Evolutionary conservation across 2,329 filamentous ascomycete species (phyloP), one percentile per base, ranked within the genome.

Genomic region (Kalmusia sp.): DNA sequence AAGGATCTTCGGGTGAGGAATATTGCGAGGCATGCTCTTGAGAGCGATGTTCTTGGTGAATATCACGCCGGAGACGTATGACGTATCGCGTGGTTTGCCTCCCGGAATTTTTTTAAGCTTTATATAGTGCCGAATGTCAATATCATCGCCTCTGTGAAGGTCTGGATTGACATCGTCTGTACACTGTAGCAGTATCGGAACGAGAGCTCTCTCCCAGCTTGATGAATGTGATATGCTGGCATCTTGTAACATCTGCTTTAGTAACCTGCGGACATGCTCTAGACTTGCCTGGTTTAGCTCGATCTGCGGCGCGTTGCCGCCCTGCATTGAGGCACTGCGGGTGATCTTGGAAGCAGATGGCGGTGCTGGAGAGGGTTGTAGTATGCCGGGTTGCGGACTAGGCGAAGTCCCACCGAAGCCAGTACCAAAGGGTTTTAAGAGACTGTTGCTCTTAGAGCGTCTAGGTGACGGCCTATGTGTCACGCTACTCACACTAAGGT

Each of bases 21-120:
- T 95, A 58, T 87, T 91, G 52, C 95, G 86, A 15, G 91, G 88
- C 95, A 99, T 99, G 74, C 90, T 96, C 72, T 99, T 99, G 47
- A 98, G 79, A 0, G 96, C 95, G 45, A 99, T 79, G 59, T 99
- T 99, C 72, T 99, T 99, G 11, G 92, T 95, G 72, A 99, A 99
- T 1, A 99, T 93, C 7, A 99, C 88, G 0, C 95, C 96, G 8
- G 95, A 96, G 14, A 98, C 89, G 72, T 99, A 99, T n/a, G 89
- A 88, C 6, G 93, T 98, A 74, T 99, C 93, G 21, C 91, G 87
- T 15, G 93, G 93, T 59, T 85, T 89, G 14, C 93, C 93, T 14
- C 95, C 93, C 0, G 93, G 91, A 11, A 99, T 95, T 70, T 96
- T 96, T 72, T 99, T 99, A 25, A 99, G 78, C 71, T 99, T 99